Evolutionary conservation across 257 asterid species (phyloP).

Genomic region (Prunella vulgaris): DNA sequence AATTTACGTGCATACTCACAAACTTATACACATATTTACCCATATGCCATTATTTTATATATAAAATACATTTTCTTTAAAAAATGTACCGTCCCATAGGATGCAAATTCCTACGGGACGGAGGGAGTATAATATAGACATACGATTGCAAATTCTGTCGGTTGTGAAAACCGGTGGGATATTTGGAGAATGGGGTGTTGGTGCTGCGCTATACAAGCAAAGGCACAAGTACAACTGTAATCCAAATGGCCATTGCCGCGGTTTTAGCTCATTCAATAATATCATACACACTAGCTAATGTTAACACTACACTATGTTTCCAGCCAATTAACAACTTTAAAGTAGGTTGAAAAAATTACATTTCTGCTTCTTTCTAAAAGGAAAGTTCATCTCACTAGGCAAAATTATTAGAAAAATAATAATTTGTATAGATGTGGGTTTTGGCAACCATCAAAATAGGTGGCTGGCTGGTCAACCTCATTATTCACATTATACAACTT

Average conservation of each 20-base stretch:
- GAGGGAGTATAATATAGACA: no score
- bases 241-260: not conserved
- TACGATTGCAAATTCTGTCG: no score
- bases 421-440: not conserved
- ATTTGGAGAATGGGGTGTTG: no score
- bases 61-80: no score
- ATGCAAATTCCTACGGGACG: no score
- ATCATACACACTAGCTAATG: not conserved
- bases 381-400: not conserved
- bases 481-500: not conserved
- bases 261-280: not conserved
- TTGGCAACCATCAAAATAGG: conserved; percentile 8
- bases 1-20: no score
- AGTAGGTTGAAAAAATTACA: not conserved
- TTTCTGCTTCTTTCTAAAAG: conserved; percentile 1
- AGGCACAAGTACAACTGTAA: conserved; percentile 5
- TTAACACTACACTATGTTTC: not conserved
- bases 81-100: no score
- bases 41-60: no score
- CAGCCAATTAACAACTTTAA: not conserved
- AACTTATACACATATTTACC: no score
- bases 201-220: no score
- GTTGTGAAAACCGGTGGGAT: no score
- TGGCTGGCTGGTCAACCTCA: conserved; percentile 23
- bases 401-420: not conserved